Evolutionary conservation across 2,329 filamentous ascomycete genomes (phyloP).

Genomic region (Aureobasidium sp.): DNA sequence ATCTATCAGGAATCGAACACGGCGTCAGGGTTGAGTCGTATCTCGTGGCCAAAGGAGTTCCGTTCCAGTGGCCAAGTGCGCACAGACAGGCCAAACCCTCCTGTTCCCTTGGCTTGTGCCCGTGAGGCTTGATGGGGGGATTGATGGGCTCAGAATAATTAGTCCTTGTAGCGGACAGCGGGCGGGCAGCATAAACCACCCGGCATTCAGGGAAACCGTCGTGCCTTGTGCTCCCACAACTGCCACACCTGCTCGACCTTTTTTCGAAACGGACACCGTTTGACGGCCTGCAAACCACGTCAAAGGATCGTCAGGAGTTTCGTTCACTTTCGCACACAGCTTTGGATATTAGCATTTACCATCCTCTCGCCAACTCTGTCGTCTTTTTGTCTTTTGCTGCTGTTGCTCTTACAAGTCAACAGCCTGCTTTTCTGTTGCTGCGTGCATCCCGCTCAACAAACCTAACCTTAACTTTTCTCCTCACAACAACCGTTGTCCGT

Average conservation of each 20-base stretch:
- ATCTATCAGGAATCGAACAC: slow-evolving; percentile 8
- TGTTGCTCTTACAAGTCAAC: background rate
- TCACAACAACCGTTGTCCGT: slow-evolving; percentile 10
- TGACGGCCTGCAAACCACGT: background rate
- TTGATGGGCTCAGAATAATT: background rate
- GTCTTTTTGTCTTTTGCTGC: background rate
- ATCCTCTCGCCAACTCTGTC: background rate
- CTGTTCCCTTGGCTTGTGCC: background rate
- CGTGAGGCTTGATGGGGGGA: background rate
- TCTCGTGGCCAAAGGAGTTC: background rate
- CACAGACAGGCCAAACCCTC: slow-evolving; percentile 4
- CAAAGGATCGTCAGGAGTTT: slow-evolving; percentile 8
- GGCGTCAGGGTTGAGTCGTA: background rate
- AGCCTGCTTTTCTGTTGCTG: background rate
- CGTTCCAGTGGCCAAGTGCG: background rate
- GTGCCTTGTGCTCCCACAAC: slow-evolving; percentile 5
- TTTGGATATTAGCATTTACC: slow-evolving; percentile 1
- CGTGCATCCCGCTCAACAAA: background rate
- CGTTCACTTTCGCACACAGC: background rate
- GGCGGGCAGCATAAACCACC: background rate
- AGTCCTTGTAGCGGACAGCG: background rate
- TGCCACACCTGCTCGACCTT: background rate
- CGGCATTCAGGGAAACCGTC: slow-evolving; percentile 10
- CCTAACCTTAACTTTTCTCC: slow-evolving; percentile 3
- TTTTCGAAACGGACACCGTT: slow-evolving; percentile 9